phyloP scores from a whole-genome alignment of 2,329 filamentous ascomycete species.

The Simplicillium aogashimaense region DNA sequence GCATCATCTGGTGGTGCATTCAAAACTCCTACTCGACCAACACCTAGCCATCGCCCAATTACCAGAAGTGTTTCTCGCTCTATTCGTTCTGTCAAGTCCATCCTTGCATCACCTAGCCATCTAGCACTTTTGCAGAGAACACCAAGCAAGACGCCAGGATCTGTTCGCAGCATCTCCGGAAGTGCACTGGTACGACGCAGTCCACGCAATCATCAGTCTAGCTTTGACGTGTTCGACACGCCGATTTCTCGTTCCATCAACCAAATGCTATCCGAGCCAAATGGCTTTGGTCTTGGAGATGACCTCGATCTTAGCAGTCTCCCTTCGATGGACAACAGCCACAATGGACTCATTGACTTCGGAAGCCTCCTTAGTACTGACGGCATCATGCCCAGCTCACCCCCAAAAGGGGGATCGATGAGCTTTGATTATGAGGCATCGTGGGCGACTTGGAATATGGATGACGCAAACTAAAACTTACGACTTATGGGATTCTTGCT shows the following conservation, averaged over 20 bases:
- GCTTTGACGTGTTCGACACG: conserved; percentile 35
- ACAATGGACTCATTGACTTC: conserved; percentile 32
- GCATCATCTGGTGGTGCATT: conserved; percentile 32
- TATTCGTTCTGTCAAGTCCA: conserved; percentile 34
- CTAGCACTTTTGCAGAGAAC: conserved; percentile 33
- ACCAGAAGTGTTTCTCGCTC: conserved; percentile 52
- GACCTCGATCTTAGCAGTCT: conserved; percentile 33
- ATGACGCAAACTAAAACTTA: conserved; percentile 1
- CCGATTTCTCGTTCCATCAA: conserved; percentile 55
- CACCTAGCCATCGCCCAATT: conserved; percentile 49
- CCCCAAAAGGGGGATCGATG: conserved; percentile 22
- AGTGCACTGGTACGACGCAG: conserved; percentile 30
- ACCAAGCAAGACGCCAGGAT: conserved; percentile 33
- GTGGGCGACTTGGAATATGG: conserved; percentile 6
- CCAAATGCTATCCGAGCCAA: conserved; percentile 50
- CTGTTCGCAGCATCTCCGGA: conserved; percentile 13
- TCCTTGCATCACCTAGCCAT: conserved; percentile 31
- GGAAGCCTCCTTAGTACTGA: conserved; percentile 37
- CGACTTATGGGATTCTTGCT: neutral
- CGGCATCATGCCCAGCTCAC: conserved; percentile 35
- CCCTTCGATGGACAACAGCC: conserved; percentile 26
- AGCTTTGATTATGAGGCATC: conserved; percentile 18
- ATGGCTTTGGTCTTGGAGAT: conserved; percentile 30
- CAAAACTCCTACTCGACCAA: conserved; percentile 55
- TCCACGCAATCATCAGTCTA: conserved; percentile 27